Evolutionary conservation across 2,329 filamentous ascomycete species (phyloP).

Genomic region (Pseudocercospora cruenta): DNA sequence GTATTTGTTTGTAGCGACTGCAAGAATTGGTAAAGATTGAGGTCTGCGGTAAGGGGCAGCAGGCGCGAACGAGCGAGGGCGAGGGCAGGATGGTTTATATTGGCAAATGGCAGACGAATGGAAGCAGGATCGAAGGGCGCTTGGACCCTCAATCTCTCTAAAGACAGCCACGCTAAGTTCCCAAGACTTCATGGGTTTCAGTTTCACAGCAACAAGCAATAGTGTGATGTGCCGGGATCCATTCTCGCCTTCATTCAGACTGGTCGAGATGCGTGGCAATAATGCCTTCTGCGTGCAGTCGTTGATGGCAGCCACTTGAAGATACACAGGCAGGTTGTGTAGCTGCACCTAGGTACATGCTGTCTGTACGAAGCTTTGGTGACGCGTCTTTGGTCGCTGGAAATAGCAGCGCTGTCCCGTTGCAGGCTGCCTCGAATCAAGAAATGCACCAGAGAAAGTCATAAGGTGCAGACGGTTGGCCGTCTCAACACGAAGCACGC

Average conservation of each 20-base stretch:
- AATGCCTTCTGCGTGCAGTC: not conserved
- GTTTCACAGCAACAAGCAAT: not conserved
- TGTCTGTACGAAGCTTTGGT: slow-evolving; percentile 3
- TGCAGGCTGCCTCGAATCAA: not conserved
- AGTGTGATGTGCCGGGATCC: not conserved
- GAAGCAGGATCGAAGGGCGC: not conserved
- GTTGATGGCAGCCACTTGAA: not conserved
- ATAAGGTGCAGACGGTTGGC: not conserved
- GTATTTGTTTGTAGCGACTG: not conserved
- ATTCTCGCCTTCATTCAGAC: not conserved
- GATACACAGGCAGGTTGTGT: not conserved
- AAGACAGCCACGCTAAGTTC: not conserved
- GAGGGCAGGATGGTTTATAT: not conserved
- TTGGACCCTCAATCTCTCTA: not conserved
- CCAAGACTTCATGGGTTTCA: not conserved
- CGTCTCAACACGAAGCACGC: not conserved
- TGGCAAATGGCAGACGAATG: not conserved
- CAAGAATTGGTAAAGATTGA: slow-evolving; percentile 1
- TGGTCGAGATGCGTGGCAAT: not conserved
- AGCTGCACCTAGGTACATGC: not conserved
- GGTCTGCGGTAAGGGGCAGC: not conserved
- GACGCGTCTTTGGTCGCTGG: not conserved
- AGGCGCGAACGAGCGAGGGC: slow-evolving; percentile 5
- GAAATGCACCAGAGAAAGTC: not conserved
- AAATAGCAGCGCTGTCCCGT: not conserved